phyloP scores from a whole-genome alignment of 805 yeast species.

The Pichia gijzeniarum region DNA sequence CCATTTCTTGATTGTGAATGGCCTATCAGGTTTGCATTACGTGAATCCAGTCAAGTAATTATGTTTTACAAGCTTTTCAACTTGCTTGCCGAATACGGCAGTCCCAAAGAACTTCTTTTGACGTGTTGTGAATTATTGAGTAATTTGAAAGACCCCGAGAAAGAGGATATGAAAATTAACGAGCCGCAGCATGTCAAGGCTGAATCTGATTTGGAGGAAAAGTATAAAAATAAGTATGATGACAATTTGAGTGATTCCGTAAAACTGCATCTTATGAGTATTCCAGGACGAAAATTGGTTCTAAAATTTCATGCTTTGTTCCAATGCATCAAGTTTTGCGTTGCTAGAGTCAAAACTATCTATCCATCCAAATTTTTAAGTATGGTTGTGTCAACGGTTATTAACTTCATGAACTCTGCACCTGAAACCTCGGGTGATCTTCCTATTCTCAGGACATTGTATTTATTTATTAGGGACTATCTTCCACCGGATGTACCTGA shows the following conservation, averaged over 20 bases:
- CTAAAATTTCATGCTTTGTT: slow-evolving; percentile 54
- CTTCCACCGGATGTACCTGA: slow-evolving; percentile 39
- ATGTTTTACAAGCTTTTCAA: slow-evolving; percentile 47
- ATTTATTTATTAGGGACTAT: slow-evolving; percentile 54
- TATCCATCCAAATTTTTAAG: slow-evolving; percentile 77
- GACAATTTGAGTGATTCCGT: too few relatives aligned
- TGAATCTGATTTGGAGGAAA: slow-evolving; percentile 1
- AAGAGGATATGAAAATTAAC: background rate
- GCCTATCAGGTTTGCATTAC: slow-evolving; percentile 28
- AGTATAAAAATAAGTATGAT: slow-evolving; percentile 13
- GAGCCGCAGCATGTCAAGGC: background rate
- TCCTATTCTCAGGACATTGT: slow-evolving; percentile 54
- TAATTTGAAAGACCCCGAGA: slow-evolving; percentile 23
- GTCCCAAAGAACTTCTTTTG: slow-evolving; percentile 73
- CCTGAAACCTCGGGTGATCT: slow-evolving; percentile 24
- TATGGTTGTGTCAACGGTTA: slow-evolving; percentile 55
- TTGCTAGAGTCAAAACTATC: slow-evolving; percentile 56
- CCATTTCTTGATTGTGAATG: slow-evolving; percentile 41
- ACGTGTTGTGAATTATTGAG: slow-evolving; percentile 61
- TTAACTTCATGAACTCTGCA: slow-evolving; percentile 45
- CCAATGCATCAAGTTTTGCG: slow-evolving; percentile 55
- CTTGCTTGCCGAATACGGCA: slow-evolving; percentile 60
- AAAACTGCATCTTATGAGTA: too few relatives aligned
- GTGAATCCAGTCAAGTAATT: slow-evolving; percentile 32
- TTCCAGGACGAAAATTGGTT: background rate